Base-by-base conservation (phyloP, 352 stramenopile species). In the Pythium folliculosum region DNA sequence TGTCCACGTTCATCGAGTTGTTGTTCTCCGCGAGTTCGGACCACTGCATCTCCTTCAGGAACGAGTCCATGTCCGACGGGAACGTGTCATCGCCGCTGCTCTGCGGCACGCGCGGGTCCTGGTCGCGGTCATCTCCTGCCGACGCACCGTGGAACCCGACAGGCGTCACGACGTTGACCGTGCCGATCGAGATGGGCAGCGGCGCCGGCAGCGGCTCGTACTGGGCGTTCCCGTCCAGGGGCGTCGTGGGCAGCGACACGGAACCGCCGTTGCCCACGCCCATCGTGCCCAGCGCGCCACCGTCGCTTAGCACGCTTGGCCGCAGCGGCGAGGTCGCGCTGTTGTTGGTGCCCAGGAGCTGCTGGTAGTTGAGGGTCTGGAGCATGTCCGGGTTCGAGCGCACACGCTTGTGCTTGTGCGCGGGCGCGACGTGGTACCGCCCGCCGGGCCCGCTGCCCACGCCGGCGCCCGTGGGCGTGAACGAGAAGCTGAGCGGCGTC, bases 401-500 rank as follows among this genome's bases (percentile, higher is more conserved):
- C 27, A 74, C 66, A 49, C 71, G 71, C 61, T 77, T 77, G 68
- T 77, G 71, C 50, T 71, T 68, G 64, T 77, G 66, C 45, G 63
- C 38, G 7, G 71, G 43, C 16, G 71, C 62, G 14, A 67, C 49
- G 51, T 77, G 57, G 64, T 75, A 77, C 17, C 58, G 56, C 6
- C 44, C 40, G 14, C 14, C 44, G 19, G 17, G 10, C 10, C 43
- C 43, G 19, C 12, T 19, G 43, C 43, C 43, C 43, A 48, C 10
- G 43, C 14, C 43, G 17, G 48, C 27, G 3, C 56, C 54, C 6
- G 67, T 69, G 14, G 67, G 60, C 50, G 61, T 70, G 51, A 74
- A 70, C 50, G 62, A 66, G 40, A 74, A 74, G n/a, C 19, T 74
- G 5, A 74, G 62, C 37, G 68, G 68, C 62, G 61, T 74, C 16